Evolutionary conservation across 495 filamentous ascomycete genomes (phyloP).

Genomic region (Penicillium alfredii): DNA sequence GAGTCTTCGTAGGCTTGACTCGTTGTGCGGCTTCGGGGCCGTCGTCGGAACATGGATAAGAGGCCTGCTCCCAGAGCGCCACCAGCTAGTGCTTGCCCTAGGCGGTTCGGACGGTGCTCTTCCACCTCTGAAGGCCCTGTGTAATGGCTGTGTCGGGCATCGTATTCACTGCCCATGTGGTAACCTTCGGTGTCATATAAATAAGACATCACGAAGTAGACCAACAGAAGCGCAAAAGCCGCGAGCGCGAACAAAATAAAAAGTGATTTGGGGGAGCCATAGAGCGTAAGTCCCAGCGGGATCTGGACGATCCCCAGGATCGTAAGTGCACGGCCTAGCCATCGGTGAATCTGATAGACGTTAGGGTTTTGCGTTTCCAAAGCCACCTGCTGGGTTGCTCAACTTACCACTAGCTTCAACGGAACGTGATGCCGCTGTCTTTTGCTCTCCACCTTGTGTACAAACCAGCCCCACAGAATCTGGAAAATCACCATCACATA

Average conservation of each 20-base stretch:
- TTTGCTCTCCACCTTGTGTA: slow-evolving; percentile 57
- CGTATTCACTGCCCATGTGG: slow-evolving; percentile 43
- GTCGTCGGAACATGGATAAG: slow-evolving; percentile 50
- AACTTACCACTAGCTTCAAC: slow-evolving; percentile 62
- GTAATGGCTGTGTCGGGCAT: slow-evolving; percentile 48
- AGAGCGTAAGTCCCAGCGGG: slow-evolving; percentile 82
- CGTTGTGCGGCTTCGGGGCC: slow-evolving; percentile 27
- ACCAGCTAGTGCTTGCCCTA: slow-evolving; percentile 38
- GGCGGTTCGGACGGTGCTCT: slow-evolving; percentile 29
- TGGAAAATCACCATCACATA: slow-evolving; percentile 82
- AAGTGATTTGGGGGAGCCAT: slow-evolving; percentile 75
- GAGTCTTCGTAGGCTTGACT: slow-evolving; percentile 37
- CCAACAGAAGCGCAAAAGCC: slow-evolving; percentile 56
- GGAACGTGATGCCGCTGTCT: slow-evolving; percentile 53
- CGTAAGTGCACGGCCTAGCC: slow-evolving; percentile 71
- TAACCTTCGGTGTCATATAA: slow-evolving; percentile 48
- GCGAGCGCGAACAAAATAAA: slow-evolving; percentile 83
- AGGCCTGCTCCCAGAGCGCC: slow-evolving; percentile 58
- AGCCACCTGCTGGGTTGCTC: too few relatives aligned
- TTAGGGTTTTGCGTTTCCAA: background rate
- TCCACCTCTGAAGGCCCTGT: slow-evolving; percentile 33
- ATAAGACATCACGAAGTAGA: slow-evolving; percentile 71
- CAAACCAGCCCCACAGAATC: slow-evolving; percentile 66
- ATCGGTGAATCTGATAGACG: slow-evolving; percentile 61
- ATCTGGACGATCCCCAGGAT: slow-evolving; percentile 82